Evolutionary conservation across 805 yeast genomes (phyloP).

Genomic region (Wickerhamiella azymoides): DNA sequence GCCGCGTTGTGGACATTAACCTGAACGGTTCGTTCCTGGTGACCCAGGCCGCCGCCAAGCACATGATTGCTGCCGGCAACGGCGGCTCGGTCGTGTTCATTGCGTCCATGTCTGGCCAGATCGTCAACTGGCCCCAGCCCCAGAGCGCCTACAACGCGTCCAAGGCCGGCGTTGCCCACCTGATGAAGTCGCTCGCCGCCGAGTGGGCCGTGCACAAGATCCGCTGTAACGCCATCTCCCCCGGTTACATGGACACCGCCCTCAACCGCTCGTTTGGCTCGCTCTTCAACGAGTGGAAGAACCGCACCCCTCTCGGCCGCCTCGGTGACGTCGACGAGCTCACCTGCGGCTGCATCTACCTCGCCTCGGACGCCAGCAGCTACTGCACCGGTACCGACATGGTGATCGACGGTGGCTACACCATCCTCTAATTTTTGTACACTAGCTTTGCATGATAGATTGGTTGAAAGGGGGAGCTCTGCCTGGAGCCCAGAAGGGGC

Average conservation of each 20-base stretch:
- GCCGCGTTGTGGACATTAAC: conserved; percentile 49
- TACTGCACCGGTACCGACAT: conserved; percentile 57
- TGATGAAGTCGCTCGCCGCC: conserved; percentile 53
- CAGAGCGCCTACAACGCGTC: conserved; percentile 59
- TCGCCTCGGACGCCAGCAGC: conserved; percentile 39
- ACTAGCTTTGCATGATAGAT: not conserved
- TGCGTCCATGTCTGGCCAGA: conserved; percentile 59
- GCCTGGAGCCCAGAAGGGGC: too few relatives aligned
- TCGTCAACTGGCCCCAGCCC: conserved; percentile 62
- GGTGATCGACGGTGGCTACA: conserved; percentile 50
- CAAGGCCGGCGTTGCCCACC: conserved; percentile 57
- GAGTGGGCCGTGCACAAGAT: conserved; percentile 61
- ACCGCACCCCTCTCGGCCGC: conserved; percentile 51
- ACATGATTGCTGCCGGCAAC: conserved; percentile 42
- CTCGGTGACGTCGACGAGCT: conserved; percentile 61
- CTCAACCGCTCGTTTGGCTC: conserved; percentile 47
- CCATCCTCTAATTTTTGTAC: conserved; percentile 22
- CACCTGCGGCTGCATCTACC: conserved; percentile 52
- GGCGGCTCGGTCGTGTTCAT: conserved; percentile 49
- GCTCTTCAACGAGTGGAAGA: conserved; percentile 42
- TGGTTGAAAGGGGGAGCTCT: too few relatives aligned
- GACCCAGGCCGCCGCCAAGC: conserved; percentile 51
- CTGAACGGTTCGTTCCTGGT: conserved; percentile 54
- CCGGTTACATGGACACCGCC: conserved; percentile 60
- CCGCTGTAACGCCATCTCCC: conserved; percentile 53